These are phyloP conservation scores for Aspergillus carlsbadensis DNA, from an alignment of 495 filamentous ascomycete genomes.

Conservation along the genomic window DNA sequence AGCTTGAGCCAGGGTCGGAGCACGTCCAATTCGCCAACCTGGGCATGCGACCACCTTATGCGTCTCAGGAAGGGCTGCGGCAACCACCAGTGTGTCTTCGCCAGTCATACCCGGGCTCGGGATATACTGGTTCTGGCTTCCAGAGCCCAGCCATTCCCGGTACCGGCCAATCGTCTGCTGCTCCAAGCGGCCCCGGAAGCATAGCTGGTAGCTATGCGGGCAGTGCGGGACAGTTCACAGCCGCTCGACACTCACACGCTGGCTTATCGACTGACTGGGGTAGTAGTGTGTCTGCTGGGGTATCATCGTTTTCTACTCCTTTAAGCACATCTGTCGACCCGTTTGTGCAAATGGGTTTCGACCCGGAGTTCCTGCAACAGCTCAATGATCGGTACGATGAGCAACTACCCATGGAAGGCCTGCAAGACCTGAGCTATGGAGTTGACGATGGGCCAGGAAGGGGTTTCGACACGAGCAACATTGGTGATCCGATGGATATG, in stretches of 20 bases:
- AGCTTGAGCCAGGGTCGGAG: slow-evolving; percentile 30
- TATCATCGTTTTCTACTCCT: slow-evolving; percentile 34
- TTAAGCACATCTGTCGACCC: slow-evolving; percentile 32
- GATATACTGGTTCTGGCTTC: slow-evolving; percentile 32
- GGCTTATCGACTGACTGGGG: slow-evolving; percentile 41
- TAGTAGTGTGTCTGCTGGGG: slow-evolving; percentile 33
- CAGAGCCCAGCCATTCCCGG: slow-evolving; percentile 37
- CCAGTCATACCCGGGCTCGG: slow-evolving; percentile 25
- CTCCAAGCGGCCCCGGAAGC: slow-evolving; percentile 37
- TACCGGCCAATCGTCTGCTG: slow-evolving; percentile 37
- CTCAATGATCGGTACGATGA: slow-evolving; percentile 37
- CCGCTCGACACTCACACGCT: slow-evolving; percentile 26
- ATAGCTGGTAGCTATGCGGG: slow-evolving; percentile 41
- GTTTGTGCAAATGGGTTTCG: slow-evolving; percentile 45
- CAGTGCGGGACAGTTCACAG: slow-evolving; percentile 34
- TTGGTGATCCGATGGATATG: slow-evolving; percentile 15
- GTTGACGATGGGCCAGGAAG: not conserved
- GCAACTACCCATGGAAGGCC: slow-evolving; percentile 24
- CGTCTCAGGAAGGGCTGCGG: slow-evolving; percentile 30
- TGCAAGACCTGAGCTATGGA: slow-evolving; percentile 21
- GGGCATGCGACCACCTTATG: slow-evolving; percentile 43
- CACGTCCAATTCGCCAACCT: slow-evolving; percentile 36
- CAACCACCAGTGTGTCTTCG: slow-evolving; percentile 27
- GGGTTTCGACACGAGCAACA: slow-evolving; percentile 10
- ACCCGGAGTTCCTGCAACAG: slow-evolving; percentile 41